phyloP scores from a whole-genome alignment of 257 asterid genomes.

The Nicotiana sylvestris region DNA sequence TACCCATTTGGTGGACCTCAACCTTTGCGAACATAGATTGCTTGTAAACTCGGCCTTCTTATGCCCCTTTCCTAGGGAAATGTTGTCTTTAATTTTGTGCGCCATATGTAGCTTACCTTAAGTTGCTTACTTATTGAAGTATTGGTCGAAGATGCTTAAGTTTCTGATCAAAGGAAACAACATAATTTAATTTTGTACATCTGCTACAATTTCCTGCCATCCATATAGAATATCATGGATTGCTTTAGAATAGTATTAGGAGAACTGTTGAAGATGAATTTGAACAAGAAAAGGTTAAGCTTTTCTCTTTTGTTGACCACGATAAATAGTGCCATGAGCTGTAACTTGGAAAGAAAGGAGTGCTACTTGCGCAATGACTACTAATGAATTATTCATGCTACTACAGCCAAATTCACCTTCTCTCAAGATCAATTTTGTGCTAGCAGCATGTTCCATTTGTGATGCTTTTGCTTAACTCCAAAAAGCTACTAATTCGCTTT shows the following conservation, averaged over 20 bases:
- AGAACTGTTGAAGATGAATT: not conserved
- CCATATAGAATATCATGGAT: not conserved
- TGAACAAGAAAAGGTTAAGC: not conserved
- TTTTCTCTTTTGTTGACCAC: not conserved
- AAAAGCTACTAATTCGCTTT: no score
- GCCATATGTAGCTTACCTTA: not conserved
- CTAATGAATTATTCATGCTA: no score
- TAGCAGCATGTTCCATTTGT: no score
- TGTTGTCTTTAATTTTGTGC: not conserved
- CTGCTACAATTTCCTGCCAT: not conserved
- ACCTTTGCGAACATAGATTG: not conserved
- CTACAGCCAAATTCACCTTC: no score
- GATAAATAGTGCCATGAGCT: not conserved
- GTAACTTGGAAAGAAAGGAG: not conserved
- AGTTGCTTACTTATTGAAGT: not conserved
- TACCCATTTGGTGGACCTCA: not conserved
- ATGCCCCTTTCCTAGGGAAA: not conserved
- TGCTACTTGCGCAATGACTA: no score
- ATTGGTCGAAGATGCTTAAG: not conserved
- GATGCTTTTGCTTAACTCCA: no score
- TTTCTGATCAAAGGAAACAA: conserved; percentile 2
- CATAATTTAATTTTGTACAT: not conserved
- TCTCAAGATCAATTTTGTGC: no score
- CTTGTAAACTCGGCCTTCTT: not conserved
- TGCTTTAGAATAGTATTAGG: not conserved